phyloP scores from a whole-genome alignment of 2,329 filamentous ascomycete genomes.

The Venturia carpophila region DNA sequence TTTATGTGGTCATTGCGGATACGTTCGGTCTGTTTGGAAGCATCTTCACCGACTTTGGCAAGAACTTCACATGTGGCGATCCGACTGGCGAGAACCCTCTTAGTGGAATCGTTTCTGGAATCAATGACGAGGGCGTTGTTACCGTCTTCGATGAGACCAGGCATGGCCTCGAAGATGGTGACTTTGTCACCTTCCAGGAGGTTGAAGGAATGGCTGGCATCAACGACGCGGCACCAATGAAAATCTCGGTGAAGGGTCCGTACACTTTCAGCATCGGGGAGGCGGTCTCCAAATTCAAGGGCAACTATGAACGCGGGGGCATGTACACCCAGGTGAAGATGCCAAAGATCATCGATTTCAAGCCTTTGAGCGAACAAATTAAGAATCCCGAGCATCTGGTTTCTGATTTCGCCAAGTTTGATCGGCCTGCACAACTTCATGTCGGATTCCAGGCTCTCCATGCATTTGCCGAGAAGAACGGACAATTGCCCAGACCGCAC shows the following conservation, averaged over 20 bases:
- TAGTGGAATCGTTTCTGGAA: constrained; percentile 80
- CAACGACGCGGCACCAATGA: constrained; percentile 76
- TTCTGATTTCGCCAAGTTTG: constrained; percentile 96
- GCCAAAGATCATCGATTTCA: constrained; percentile 89
- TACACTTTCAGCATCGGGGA: constrained; percentile 98
- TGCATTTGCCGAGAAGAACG: constrained; percentile 67
- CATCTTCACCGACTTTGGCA: constrained; percentile 95
- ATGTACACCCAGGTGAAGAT: constrained; percentile 97
- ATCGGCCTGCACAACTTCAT: constrained; percentile 86
- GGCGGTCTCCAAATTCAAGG: constrained; percentile 62
- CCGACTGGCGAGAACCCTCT: constrained; percentile 81
- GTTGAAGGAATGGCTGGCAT: constrained; percentile 84
- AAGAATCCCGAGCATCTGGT: constrained; percentile 84
- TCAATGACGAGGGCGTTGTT: constrained; percentile 83
- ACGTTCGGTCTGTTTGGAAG: constrained; percentile 91
- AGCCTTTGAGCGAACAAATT: constrained; percentile 67
- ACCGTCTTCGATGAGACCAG: constrained; percentile 90
- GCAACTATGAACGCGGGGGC: constrained; percentile 80
- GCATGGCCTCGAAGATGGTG: constrained; percentile 91
- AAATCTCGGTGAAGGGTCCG: constrained; percentile 85
- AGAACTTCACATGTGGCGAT: constrained; percentile 86
- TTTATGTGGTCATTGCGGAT: constrained; percentile 80
- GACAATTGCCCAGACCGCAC: constrained; percentile 71
- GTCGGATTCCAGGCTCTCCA: constrained; percentile 88
- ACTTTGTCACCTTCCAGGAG: constrained; percentile 92